Evolutionary conservation across 2,329 filamentous ascomycete genomes (phyloP), one percentile per base, ranked within the genome.

Genomic region (Penicillium expansum): DNA sequence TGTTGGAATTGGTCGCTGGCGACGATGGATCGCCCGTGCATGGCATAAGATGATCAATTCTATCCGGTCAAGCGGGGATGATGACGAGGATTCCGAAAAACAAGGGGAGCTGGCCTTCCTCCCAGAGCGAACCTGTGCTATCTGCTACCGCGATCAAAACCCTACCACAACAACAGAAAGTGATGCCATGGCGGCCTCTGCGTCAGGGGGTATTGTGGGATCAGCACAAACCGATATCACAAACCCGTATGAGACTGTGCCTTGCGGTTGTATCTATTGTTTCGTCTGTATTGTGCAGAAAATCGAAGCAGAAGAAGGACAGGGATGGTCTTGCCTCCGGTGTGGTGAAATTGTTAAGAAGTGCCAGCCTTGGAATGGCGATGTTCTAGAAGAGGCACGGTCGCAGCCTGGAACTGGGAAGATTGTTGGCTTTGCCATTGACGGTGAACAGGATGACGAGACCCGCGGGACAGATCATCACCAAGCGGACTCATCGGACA

Each of bases 131-230:
- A 97, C 93, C 0, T 99, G 94, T 73, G 92, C 92, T 48, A 97
- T 99, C 62, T 99, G 94, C 77, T 97, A 97, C 73, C 87, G 92
- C 67, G 92, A 96, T 66, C 91, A 96, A 72, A 97, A 95, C 71
- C 83, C 89, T 10, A 76, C 77, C 2, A 82, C 86, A 0, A 83
- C 85, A 1, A 86, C 85, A 2, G 92, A 95, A 75, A 86, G 83
- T 44, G 91, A 96, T 64, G 79, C 92, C 4, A 79, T 96, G 63
- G 86, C 88, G 0, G 84, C 86, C 0, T 83, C 86, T 42, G 77
- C 69, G 2, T 82, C 85, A 11, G 86, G 87, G 58, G 92, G 92
- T 14, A 88, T 96, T 11, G 82, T 95, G 41, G 93, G 92, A 18
- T 95, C 90, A 18, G 90, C 91, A 7, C 89, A 92, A 62, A 97